These are phyloP conservation scores for Actinomortierella wolfii DNA, from an alignment of 371 early-diverging fungal genomes.

Conservation along the genomic window DNA sequence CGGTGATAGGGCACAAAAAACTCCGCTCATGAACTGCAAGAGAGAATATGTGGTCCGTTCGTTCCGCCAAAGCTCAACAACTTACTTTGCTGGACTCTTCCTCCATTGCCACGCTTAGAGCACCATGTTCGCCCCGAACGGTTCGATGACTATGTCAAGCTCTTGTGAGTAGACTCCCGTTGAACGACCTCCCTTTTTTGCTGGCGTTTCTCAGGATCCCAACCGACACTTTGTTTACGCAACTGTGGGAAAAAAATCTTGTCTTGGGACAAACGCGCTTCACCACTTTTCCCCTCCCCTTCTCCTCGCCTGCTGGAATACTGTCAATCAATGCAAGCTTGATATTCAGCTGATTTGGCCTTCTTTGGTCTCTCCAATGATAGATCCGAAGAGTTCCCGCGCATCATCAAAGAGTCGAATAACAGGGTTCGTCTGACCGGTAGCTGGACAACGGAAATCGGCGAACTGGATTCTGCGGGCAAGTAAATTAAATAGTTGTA, in stretches of 20 bases:
- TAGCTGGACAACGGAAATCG: conserved; percentile 86
- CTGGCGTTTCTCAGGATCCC: no score
- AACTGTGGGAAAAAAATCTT: no score
- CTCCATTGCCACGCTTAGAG: conserved; percentile 47
- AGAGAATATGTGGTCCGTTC: not conserved
- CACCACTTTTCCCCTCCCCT: not conserved
- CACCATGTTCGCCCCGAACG: conserved; percentile 87
- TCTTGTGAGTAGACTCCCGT: conserved; percentile 54
- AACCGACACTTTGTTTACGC: no score
- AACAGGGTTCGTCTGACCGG: conserved; percentile 84
- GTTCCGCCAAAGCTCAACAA: conserved; percentile 1
- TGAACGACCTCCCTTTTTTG: not conserved
- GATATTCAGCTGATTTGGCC: no score
- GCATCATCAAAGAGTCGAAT: conserved; percentile 71
- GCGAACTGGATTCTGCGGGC: conserved; percentile 86
- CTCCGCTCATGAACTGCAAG: not conserved
- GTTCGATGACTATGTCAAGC: conserved; percentile 79
- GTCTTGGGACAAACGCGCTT: no score
- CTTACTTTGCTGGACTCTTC: conserved; percentile 1
- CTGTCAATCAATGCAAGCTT: no score
- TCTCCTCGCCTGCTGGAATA: no score
- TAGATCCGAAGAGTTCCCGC: conserved; percentile 74
- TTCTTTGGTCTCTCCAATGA: not conserved
- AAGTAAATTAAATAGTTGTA: conserved; percentile 22
- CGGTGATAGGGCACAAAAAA: not conserved